A percentile compares a stretch with the other conserved stretches of the same genome.
These are phyloP conservation scores for Phtheirospermum japonicum DNA, from an alignment of 257 asterid species.

Conservation along the genomic window DNA sequence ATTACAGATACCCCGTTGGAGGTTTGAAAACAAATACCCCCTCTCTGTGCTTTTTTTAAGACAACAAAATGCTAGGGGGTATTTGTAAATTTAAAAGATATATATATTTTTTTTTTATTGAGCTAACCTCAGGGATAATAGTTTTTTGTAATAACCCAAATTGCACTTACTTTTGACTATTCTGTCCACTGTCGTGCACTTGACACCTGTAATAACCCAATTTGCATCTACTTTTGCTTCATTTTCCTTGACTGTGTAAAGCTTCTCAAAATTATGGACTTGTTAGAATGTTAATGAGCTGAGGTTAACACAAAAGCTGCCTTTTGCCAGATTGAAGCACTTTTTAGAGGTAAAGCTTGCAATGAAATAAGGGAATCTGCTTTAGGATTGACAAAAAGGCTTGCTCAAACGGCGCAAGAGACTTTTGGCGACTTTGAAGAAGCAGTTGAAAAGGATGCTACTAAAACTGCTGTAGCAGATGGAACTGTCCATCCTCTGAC, in stretches of 20 bases:
- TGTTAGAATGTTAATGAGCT: slow-evolving; percentile 19
- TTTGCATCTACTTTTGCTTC: not conserved
- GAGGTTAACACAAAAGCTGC: slow-evolving; percentile 16
- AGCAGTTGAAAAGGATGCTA: slow-evolving; percentile 99
- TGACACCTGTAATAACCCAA: slow-evolving; percentile 3
- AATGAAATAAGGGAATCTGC: slow-evolving; percentile 88
- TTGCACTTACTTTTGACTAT: not conserved
- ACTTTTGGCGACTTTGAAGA: slow-evolving; percentile 97
- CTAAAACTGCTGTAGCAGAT: slow-evolving; percentile 96
- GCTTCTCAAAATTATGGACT: not conserved
- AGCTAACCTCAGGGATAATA: not conserved
- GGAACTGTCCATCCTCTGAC: slow-evolving; percentile 99
- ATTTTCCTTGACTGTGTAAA: slow-evolving; percentile 19
- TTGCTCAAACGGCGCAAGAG: slow-evolving; percentile 95
- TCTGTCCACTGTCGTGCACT: slow-evolving; percentile 15
- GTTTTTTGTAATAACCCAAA: not conserved
- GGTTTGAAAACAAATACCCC: too few species aligned
- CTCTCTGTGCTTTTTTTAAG: too few species aligned
- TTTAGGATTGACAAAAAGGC: slow-evolving; percentile 90
- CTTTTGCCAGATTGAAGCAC: slow-evolving; percentile 67
- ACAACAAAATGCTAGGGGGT: not conserved
- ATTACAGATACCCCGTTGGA: too few species aligned
- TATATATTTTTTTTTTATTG: not conserved
- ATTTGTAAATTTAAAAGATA: not conserved
- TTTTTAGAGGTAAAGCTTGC: slow-evolving; percentile 90